phyloP scores from a whole-genome alignment of 805 yeast genomes.

The Kockiozyma suomiensis region DNA sequence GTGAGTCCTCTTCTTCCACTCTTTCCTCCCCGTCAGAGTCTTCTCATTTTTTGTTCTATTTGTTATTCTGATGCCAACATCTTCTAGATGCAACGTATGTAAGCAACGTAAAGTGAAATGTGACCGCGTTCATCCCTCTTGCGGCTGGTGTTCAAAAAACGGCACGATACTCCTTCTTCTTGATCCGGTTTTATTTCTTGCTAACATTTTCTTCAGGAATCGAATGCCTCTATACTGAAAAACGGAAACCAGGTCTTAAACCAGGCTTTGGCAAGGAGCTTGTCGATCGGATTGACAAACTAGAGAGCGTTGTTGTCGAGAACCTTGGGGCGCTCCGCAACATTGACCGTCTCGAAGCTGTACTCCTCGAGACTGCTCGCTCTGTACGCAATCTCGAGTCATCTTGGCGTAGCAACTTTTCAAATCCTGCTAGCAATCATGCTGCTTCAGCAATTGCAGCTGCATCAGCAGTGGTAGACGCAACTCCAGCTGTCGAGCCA shows the following conservation, averaged over 20 bases:
- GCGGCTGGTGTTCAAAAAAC: conserved; percentile 34
- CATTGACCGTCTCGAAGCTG: conserved; percentile 2
- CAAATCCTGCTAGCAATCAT: background rate
- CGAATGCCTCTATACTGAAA: conserved; percentile 34
- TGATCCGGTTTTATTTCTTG: too few species aligned
- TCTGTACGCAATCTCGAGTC: background rate
- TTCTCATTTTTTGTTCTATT: background rate
- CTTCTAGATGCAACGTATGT: conserved; percentile 33
- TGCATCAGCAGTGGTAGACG: background rate
- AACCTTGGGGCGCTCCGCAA: conserved; percentile 3
- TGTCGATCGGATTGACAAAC: conserved; percentile 31
- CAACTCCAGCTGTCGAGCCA: background rate
- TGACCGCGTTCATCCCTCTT: conserved; percentile 34
- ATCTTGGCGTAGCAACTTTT: background rate
- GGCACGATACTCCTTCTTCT: conserved; percentile 16
- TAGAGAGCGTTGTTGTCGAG: conserved; percentile 12
- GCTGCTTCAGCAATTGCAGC: background rate
- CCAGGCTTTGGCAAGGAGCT: conserved; percentile 37
- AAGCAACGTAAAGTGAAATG: conserved; percentile 36
- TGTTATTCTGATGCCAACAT: background rate
- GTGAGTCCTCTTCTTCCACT: background rate
- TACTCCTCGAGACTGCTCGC: background rate
- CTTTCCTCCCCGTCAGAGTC: background rate
- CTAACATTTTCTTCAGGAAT: too few species aligned
- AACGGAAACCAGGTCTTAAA: conserved; percentile 37